A percentile compares a stretch with the other conserved stretches of the same genome.
These are phyloP conservation scores for Aegilops speltoides DNA, from an alignment of 176 grass and related monocot genomes.

Conservation along the genomic window DNA sequence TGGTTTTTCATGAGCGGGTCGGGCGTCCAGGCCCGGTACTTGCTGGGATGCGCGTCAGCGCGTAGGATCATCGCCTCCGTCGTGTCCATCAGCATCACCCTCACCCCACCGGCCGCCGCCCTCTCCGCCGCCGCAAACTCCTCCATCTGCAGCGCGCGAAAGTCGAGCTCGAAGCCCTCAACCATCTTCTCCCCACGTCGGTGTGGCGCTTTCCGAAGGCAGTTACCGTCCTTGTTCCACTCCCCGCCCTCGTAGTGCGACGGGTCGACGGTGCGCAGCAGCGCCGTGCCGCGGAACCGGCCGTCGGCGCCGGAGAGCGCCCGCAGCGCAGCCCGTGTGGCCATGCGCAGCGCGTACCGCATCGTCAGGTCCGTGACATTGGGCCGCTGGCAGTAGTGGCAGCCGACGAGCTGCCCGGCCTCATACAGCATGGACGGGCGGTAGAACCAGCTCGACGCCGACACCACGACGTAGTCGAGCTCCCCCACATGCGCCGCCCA, in stretches of 20 bases:
- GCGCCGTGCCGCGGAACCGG: too few relatives aligned
- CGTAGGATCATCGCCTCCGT: conserved; percentile 48
- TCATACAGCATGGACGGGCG: conserved; percentile 50
- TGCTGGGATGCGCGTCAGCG: conserved; percentile 65
- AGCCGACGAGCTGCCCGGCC: conserved; percentile 32
- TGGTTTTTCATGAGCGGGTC: conserved; percentile 21
- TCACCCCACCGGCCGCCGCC: not conserved
- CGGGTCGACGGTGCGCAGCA: not conserved
- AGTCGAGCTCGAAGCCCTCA: conserved; percentile 22
- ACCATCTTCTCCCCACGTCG: conserved; percentile 31
- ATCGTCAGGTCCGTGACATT: conserved; percentile 55
- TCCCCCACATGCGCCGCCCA: conserved; percentile 16
- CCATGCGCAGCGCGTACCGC: conserved; percentile 45
- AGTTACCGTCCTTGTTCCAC: conserved; percentile 56
- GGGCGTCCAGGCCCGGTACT: conserved; percentile 47
- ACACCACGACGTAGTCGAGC: conserved; percentile 58
- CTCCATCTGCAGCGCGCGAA: conserved; percentile 20
- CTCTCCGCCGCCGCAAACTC: conserved; percentile 3
- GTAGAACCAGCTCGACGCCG: conserved; percentile 62
- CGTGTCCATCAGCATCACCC: conserved; percentile 48
- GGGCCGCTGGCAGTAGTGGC: conserved; percentile 29
- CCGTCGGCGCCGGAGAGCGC: not conserved
- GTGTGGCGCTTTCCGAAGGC: conserved; percentile 42
- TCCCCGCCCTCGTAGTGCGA: conserved; percentile 66
- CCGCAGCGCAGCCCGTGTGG: conserved; percentile 35